Base-by-base conservation (phyloP, 306 rosid genomes). In the Dalbergia oliveri region DNA sequence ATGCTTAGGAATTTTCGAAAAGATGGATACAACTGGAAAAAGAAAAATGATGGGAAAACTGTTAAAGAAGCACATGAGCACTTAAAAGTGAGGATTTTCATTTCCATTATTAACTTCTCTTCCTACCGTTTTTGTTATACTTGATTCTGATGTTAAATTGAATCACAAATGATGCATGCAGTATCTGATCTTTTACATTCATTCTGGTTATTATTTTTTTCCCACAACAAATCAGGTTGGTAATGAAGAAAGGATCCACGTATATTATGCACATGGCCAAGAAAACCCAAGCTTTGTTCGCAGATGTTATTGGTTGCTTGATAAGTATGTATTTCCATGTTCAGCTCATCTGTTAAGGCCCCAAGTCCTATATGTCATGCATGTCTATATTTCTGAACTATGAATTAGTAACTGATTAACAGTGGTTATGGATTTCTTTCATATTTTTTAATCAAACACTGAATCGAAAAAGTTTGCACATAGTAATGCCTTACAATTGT, bases 21-120 rank as follows among this genome's bases (percentile, higher is more conserved):
- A 83, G 99, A 96, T 78, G 99, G 98, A 61, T 92, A 93, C 86
- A 93, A 96, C 85, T 93, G 99, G 99, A 96, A 93, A 88, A 93
- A 96, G 94, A 96, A 96, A 82, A 93, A 84, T 21, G 98, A 93
- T 35, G 99, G 98, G 83, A 95, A 95, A 88, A 95, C 98, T 23
- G 94, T 95, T 15, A 95, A 95, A 83, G 99, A 95, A 86, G 99
- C 99, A 8, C 99, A 95, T 19, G 99, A 95, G 80, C 99, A 95
- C 87, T 89, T 95, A 79, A 95, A 95, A 90, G 99, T 95, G 88
- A 88, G 99, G 35, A 51, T 83, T 76, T 81, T 79, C 16, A 62
- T 37, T 57, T 73, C 75, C 68, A 60, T 57, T 44, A 53, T 43
- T 19, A 73, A 60, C 26, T 81, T 68, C 64, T 79, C 73, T 86